These are phyloP conservation scores for Cucurbita moschata DNA, from an alignment of 306 rosid genomes.

Conservation along the genomic window DNA sequence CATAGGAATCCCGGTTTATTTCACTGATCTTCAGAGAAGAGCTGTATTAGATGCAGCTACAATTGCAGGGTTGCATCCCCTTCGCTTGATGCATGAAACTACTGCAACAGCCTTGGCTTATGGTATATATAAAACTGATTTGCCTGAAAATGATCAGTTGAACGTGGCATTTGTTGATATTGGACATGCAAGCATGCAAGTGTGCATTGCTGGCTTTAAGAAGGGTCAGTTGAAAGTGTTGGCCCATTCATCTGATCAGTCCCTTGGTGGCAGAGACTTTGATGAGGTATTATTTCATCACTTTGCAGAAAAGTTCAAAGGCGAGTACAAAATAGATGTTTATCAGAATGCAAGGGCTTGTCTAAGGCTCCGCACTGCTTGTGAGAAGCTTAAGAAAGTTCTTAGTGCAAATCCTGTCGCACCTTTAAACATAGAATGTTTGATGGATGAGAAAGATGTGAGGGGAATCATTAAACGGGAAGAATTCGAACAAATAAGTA, in stretches of 20 bases:
- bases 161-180: slow-evolving; percentile 87
- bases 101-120: slow-evolving; percentile 92
- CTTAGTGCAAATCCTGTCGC: slow-evolving; percentile 93
- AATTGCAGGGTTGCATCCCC: slow-evolving; percentile 88
- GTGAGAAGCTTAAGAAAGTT: slow-evolving; percentile 88
- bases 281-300: slow-evolving; percentile 73
- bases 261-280: slow-evolving; percentile 90
- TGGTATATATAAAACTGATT: slow-evolving; percentile 91
- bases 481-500: slow-evolving; percentile 67
- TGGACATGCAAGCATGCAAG: slow-evolving; percentile 97
- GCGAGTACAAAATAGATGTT: slow-evolving; percentile 76
- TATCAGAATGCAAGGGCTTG: slow-evolving; percentile 72
- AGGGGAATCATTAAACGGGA: slow-evolving; percentile 79
- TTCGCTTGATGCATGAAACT: slow-evolving; percentile 72
- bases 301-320: slow-evolving; percentile 67
- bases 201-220: slow-evolving; percentile 80
- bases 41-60: slow-evolving; percentile 81
- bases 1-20: slow-evolving; percentile 85
- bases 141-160: slow-evolving; percentile 67
- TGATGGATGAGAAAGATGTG: slow-evolving; percentile 95
- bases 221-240: slow-evolving; percentile 81
- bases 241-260: slow-evolving; percentile 72
- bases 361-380: slow-evolving; percentile 65
- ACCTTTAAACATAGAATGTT: slow-evolving; percentile 81
- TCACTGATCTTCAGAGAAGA: slow-evolving; percentile 88